These are phyloP conservation scores for Exobasidium rhododendri DNA, from an alignment of 1,284 basidiomycete genomes.

Conservation along the genomic window DNA sequence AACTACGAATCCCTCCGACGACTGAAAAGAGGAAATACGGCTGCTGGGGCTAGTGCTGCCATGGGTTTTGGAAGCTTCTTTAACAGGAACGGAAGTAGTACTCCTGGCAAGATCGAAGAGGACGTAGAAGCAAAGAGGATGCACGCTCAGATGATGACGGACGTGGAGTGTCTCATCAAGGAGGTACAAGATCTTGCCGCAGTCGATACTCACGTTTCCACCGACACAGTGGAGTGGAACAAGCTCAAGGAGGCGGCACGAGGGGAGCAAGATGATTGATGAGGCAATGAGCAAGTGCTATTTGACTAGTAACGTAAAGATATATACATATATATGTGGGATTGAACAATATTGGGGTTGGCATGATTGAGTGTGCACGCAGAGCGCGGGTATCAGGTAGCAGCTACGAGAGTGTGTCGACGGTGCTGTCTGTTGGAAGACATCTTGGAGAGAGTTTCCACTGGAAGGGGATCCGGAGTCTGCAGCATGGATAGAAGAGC, in stretches of 20 bases:
- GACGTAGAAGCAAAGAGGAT: conserved; percentile 17
- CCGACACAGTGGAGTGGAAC: conserved; percentile 1
- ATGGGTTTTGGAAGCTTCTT: conserved; percentile 6
- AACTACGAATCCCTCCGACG: conserved; percentile 46
- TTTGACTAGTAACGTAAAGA: too few species aligned
- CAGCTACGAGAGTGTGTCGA: too few species aligned
- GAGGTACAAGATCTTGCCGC: conserved; percentile 15
- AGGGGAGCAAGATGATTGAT: conserved; percentile 2
- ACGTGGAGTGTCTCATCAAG: conserved; percentile 14
- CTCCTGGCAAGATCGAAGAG: conserved; percentile 3
- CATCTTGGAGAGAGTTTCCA: too few species aligned
- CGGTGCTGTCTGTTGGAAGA: too few species aligned
- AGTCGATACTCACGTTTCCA: conserved; percentile 7
- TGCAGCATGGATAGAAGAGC: not conserved
- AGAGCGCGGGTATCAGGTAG: too few species aligned
- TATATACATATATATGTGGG: too few species aligned
- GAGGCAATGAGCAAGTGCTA: not conserved
- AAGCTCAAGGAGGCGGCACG: conserved; percentile 5
- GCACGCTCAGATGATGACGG: conserved; percentile 18
- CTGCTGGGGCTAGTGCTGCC: not conserved
- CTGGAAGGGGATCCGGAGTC: too few species aligned
- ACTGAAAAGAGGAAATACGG: conserved; percentile 33
- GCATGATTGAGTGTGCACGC: too few species aligned
- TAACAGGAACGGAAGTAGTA: conserved; percentile 4
- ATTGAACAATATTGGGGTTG: too few species aligned